phyloP scores from a whole-genome alignment of 352 stramenopile genomes.

The Globisporangium uncinulatum region DNA sequence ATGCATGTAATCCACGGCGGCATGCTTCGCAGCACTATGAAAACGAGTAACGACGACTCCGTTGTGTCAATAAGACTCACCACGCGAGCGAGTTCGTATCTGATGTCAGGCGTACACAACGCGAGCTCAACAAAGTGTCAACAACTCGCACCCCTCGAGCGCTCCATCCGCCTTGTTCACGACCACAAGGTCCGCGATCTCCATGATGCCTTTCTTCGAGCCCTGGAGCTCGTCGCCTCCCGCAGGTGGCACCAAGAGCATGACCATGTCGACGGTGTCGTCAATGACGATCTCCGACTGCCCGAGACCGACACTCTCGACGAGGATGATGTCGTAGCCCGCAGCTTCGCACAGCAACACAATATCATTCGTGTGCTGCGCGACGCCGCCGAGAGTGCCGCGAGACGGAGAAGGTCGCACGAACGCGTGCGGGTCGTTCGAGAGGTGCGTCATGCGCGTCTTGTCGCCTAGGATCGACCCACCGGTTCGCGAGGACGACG shows the following conservation, averaged over 20 bases:
- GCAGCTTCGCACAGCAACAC: constrained; percentile 93
- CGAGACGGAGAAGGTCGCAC: constrained; percentile 90
- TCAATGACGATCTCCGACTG: constrained; percentile 97
- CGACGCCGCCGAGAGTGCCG: constrained; percentile 72
- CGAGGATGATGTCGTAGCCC: constrained; percentile 93
- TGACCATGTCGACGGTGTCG: constrained; percentile 95
- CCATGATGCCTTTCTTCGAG: constrained; percentile 99
- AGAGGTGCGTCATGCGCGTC: constrained; percentile 95
- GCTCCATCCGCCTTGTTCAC: constrained; percentile 98
- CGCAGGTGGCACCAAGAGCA: constrained; percentile 94
- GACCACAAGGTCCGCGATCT: constrained; percentile 95
- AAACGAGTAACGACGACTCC: neutral
- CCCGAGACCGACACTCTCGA: constrained; percentile 97
- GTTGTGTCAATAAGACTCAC: too few species aligned
- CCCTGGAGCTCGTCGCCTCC: constrained; percentile 96
- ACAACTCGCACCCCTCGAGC: constrained; percentile 32
- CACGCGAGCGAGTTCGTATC: too few species aligned
- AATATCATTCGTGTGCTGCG: constrained; percentile 87
- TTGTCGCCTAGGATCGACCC: constrained; percentile 98
- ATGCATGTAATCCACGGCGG: constrained; percentile 73
- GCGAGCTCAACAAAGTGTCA: neutral
- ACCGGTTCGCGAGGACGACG: constrained; percentile 92
- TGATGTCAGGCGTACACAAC: too few species aligned
- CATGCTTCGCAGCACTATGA: constrained; percentile 57
- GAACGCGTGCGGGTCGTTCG: constrained; percentile 89